phyloP scores from a whole-genome alignment of 2,329 filamentous ascomycete species.

The Fusarium camptoceras region DNA sequence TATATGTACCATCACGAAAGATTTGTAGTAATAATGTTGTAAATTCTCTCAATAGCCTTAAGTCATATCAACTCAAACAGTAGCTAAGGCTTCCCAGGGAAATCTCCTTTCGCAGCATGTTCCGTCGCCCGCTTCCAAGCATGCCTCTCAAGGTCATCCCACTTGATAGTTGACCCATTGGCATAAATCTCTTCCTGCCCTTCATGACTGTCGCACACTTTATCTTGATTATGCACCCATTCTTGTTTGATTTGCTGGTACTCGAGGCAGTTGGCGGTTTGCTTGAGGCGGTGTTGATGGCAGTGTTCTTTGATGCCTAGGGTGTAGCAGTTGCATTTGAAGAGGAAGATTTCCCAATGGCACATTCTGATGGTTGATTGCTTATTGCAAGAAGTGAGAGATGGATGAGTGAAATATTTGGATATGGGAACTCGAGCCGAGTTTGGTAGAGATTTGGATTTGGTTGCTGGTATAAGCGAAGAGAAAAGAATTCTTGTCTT shows the following conservation, averaged over 20 bases:
- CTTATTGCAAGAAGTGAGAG: background rate
- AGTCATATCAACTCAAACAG: background rate
- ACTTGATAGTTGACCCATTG: conserved; percentile 1
- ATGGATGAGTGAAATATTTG: background rate
- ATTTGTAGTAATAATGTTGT: background rate
- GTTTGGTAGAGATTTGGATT: background rate
- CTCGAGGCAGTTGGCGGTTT: conserved; percentile 18
- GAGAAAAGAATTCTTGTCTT: fast-evolving
- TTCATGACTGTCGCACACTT: conserved; percentile 8
- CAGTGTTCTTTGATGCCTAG: conserved; percentile 26
- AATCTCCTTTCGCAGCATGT: conserved; percentile 10
- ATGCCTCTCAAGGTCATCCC: conserved; percentile 15
- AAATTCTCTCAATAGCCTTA: too few species aligned
- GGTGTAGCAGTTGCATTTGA: conserved; percentile 19
- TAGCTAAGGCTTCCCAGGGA: background rate
- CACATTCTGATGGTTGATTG: conserved; percentile 16
- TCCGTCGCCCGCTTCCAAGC: conserved; percentile 24
- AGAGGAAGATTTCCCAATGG: conserved; percentile 33
- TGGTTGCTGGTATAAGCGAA: background rate
- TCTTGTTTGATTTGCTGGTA: conserved; percentile 26
- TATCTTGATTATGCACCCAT: conserved; percentile 27
- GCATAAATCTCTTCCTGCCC: background rate
- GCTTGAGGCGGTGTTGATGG: conserved; percentile 20
- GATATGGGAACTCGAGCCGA: background rate
- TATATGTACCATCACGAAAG: background rate